These are phyloP conservation scores for Pythium plurisporium DNA, from an alignment of 352 stramenopile genomes.

Conservation along the genomic window DNA sequence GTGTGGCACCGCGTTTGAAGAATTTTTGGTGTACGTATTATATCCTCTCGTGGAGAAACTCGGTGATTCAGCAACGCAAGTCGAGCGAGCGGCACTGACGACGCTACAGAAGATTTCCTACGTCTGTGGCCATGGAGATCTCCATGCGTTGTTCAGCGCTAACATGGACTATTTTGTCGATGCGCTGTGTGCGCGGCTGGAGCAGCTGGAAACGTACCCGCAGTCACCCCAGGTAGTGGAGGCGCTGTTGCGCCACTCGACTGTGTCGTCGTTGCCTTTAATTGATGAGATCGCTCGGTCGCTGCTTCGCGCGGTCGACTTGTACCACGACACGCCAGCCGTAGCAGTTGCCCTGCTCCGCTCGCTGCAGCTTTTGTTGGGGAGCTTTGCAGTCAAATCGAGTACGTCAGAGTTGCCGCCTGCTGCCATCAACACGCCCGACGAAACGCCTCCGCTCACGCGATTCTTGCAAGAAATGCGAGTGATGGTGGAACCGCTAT, in stretches of 20 bases:
- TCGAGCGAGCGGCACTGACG: slow-evolving; percentile 66
- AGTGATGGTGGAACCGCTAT: slow-evolving; percentile 25
- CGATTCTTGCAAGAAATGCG: slow-evolving; percentile 69
- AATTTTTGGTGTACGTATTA: slow-evolving; percentile 67
- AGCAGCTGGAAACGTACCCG: slow-evolving; percentile 64
- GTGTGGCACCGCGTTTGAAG: slow-evolving; percentile 38
- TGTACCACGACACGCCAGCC: slow-evolving; percentile 43
- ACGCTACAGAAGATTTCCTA: slow-evolving; percentile 67
- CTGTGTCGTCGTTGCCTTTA: slow-evolving; percentile 61
- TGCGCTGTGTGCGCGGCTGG: slow-evolving; percentile 60
- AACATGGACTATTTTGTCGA: slow-evolving; percentile 91
- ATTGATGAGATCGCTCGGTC: slow-evolving; percentile 70
- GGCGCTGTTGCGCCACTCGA: slow-evolving; percentile 56
- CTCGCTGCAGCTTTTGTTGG: slow-evolving; percentile 52
- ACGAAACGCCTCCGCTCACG: slow-evolving; percentile 25
- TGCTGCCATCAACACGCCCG: neutral
- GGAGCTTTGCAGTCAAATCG: neutral
- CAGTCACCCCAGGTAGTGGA: slow-evolving; percentile 76
- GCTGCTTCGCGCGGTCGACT: slow-evolving; percentile 70
- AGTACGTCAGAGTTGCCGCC: neutral
- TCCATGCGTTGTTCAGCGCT: slow-evolving; percentile 61
- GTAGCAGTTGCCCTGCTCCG: slow-evolving; percentile 6
- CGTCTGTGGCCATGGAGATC: slow-evolving; percentile 38
- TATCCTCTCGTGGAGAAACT: slow-evolving; percentile 86
- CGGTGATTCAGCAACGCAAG: slow-evolving; percentile 44